Base-by-base conservation (phyloP, 331 rosid genomes). In the Phaseolus coccineus region DNA sequence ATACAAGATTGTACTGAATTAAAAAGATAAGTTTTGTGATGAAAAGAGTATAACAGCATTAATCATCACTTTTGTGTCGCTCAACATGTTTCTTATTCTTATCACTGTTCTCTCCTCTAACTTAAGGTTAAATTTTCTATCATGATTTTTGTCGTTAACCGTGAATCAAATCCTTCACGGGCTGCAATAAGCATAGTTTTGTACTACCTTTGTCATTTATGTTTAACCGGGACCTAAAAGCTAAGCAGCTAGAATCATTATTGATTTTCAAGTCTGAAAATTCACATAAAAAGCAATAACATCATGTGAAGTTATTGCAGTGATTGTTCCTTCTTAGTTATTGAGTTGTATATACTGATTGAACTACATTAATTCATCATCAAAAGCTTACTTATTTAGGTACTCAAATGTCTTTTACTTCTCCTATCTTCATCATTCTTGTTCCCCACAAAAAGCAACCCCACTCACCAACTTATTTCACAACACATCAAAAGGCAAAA, bases 1-100 rank as follows among this genome's bases (percentile, higher is more conserved):
- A 85, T 76, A 50, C 58, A 35, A 79, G 64, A 58, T 30, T 76
- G 66, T 71, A 48, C 57, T 77, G 22, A 50, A 30, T 51, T 50
- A 46, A 53, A 46, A 53, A 53, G 64, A 77, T 67, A 79, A 40
- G 28, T 40, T 37, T 79, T 71, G 64, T 79, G 63, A 14, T 76
- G 7, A 64, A 47, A 63, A 71, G 72, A 72, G 44, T 50, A 48
- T 80, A 52, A 80, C 25, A 31, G 39, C 47, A 50, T 6, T 50
- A 9, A 15, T 68, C 42, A 68, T 81, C 72, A 46, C 72, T 67
- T 68, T 19, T 37, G 25, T 39, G 10, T 69, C 62, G 30, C 63
- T 52, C 39, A 6, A 5, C 25, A 48, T 61, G 25, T 79, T 56
- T 16, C 10, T 37, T 77, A 37, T 65, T 8, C 16, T 44, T 22